Evolutionary conservation across 2,329 filamentous ascomycete species (phyloP).

Genomic region (Ophiocordyceps camponoti-leonardi): DNA sequence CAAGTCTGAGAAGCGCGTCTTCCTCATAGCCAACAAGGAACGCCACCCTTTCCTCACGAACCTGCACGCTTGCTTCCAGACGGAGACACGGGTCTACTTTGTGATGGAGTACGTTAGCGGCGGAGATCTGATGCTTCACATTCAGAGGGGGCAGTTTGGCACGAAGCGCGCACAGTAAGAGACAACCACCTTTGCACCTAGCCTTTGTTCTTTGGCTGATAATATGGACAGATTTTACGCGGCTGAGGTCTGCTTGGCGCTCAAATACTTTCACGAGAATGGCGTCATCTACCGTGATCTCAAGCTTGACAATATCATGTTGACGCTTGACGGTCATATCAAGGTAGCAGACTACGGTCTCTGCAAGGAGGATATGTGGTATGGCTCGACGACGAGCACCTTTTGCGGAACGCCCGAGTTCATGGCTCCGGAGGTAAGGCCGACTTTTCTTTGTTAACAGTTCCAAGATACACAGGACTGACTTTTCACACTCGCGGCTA

Average conservation of each 20-base stretch:
- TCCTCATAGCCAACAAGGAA: conserved; percentile 92
- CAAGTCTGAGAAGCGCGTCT: conserved; percentile 92
- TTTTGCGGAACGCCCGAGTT: conserved; percentile 99
- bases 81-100: conserved; percentile 94
- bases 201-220: conserved; percentile 5
- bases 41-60: conserved; percentile 90
- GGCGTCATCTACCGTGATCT: conserved; percentile 97
- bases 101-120: conserved; percentile 99
- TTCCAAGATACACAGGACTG: neutral
- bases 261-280: conserved; percentile 99
- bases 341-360: conserved; percentile 98
- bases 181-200: no score
- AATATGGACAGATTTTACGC: conserved; percentile 64
- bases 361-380: conserved; percentile 99
- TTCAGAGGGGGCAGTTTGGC: conserved; percentile 90
- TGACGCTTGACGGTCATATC: conserved; percentile 92
- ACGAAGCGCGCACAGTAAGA: conserved; percentile 81
- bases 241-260: conserved; percentile 84
- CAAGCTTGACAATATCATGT: conserved; percentile 81
- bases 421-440: conserved; percentile 87
- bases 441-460: no score
- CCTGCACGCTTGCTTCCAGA: conserved; percentile 96
- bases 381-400: conserved; percentile 86
- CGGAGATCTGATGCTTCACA: conserved; percentile 97
- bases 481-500: conserved; percentile 15